Conservation (phyloP, 306 rosid species). For the Mimosa bimucronata region DNA sequence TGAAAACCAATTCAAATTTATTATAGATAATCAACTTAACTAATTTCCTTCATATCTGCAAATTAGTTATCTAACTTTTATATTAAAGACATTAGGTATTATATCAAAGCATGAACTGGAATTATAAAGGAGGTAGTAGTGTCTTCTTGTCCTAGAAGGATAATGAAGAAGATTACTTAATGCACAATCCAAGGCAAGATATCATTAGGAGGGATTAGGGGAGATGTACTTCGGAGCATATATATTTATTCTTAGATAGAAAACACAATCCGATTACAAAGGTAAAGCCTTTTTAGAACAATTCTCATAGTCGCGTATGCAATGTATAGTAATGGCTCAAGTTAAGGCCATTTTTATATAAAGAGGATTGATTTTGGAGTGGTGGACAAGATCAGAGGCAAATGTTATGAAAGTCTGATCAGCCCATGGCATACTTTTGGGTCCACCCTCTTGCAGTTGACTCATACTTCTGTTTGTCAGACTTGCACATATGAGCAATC, state of each 20-base stretch:
- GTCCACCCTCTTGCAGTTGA: slow-evolving; percentile 93
- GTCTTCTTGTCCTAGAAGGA: neutral
- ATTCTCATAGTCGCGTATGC: slow-evolving; percentile 30
- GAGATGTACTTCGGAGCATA: neutral
- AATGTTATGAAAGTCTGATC: slow-evolving; percentile 17
- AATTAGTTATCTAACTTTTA: no score
- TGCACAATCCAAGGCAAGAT: neutral
- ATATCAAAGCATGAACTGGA: neutral
- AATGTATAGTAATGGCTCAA: neutral
- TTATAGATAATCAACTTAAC: no score
- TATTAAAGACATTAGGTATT: no score
- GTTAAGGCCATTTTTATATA: slow-evolving; percentile 32
- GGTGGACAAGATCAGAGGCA: neutral
- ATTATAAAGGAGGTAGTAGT: neutral
- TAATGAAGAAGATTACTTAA: neutral
- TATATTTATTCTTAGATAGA: slow-evolving; percentile 38
- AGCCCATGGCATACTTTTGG: slow-evolving; percentile 87
- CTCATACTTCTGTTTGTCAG: slow-evolving; percentile 74
- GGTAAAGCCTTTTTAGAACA: slow-evolving; percentile 42
- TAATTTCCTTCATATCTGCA: no score
- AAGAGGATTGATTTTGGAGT: slow-evolving; percentile 14
- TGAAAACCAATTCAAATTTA: no score
- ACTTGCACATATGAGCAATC: slow-evolving; percentile 90
- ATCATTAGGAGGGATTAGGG: neutral
- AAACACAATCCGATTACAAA: slow-evolving; percentile 42